Percentiles rank a stretch among this genome's conserved stretches.
Evolutionary conservation across 192 early-diverging fungal species (phyloP).

Genomic region (Spinellus fusiger): DNA sequence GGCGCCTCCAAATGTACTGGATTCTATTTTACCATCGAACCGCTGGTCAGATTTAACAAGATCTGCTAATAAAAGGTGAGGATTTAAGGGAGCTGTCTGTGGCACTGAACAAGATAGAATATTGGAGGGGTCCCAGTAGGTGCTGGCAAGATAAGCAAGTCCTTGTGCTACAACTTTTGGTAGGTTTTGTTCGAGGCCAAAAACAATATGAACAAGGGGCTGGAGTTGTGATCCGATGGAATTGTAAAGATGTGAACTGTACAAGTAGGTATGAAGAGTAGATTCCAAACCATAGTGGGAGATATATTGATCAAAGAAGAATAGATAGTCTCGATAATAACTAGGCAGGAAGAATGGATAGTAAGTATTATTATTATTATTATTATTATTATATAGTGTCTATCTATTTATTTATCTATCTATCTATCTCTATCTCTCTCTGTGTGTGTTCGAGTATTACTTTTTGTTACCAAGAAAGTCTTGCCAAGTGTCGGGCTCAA

Average conservation of each 20-base stretch:
- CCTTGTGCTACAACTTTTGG: conserved; percentile 4
- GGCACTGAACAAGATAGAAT: background rate
- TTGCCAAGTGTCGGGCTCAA: conserved; percentile 16
- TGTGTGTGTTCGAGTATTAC: background rate
- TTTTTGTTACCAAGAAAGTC: conserved; percentile 10
- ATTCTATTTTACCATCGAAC: conserved; percentile 18
- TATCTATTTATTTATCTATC: background rate
- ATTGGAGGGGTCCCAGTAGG: background rate
- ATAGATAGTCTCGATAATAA: conserved; percentile 9
- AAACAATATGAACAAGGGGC: conserved; percentile 15
- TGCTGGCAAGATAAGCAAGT: conserved; percentile 8
- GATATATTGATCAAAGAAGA: conserved; percentile 18
- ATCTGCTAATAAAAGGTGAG: conserved; percentile 2
- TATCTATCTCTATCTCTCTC: background rate
- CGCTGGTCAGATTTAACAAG: conserved; percentile 8
- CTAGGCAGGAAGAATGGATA: conserved; percentile 3
- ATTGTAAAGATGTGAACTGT: background rate
- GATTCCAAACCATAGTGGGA: background rate
- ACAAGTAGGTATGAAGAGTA: conserved; percentile 6
- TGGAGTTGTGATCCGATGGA: conserved; percentile 20
- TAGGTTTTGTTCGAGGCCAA: conserved; percentile 13
- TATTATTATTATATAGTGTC: background rate
- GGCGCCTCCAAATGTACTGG: conserved; percentile 10
- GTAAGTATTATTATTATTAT: background rate
- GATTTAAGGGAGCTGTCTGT: background rate